phyloP scores from a whole-genome alignment of 768 basidiomycete species.

The Coprinopsis strossmayeri region DNA sequence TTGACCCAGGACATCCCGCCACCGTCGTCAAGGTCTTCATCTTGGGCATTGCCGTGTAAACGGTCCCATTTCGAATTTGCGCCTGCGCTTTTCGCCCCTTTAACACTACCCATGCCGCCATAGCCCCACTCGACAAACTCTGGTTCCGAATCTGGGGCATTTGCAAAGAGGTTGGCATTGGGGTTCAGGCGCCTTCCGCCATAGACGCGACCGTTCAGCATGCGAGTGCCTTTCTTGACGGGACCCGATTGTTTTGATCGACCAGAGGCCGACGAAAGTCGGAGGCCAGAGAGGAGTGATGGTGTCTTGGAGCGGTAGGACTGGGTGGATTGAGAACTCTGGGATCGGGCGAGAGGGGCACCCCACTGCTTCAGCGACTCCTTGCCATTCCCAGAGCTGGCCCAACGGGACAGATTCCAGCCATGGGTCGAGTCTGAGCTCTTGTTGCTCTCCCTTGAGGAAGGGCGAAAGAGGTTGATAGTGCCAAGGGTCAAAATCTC shows the following conservation, averaged over 20 bases:
- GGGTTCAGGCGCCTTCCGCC: slow-evolving; percentile 36
- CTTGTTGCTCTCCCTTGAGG: slow-evolving; percentile 22
- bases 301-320: slow-evolving; percentile 18
- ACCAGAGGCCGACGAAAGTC: slow-evolving; percentile 10
- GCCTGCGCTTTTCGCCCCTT: slow-evolving; percentile 31
- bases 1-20: slow-evolving; percentile 85
- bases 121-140: slow-evolving; percentile 94
- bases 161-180: slow-evolving; percentile 55
- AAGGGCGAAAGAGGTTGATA: slow-evolving; percentile 32
- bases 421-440: slow-evolving; percentile 14
- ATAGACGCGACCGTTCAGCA: slow-evolving; percentile 87
- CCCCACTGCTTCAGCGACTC: slow-evolving; percentile 15
- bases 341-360: slow-evolving; percentile 27
- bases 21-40: slow-evolving; percentile 68
- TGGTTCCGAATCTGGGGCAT: slow-evolving; percentile 59
- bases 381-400: slow-evolving; percentile 16
- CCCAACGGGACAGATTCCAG: slow-evolving; percentile 26
- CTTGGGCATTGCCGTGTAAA: slow-evolving; percentile 17
- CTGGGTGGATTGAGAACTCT: slow-evolving; percentile 26
- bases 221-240: slow-evolving; percentile 41
- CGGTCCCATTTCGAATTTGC: slow-evolving; percentile 21
- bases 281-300: slow-evolving; percentile 11
- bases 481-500: slow-evolving; percentile 32
- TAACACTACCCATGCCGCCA: slow-evolving; percentile 72
- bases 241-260: slow-evolving; percentile 6